Evolutionary conservation across 192 early-diverging fungal species (phyloP), one percentile per base, ranked within the genome.

Genomic region (Backusella psychrophila): DNA sequence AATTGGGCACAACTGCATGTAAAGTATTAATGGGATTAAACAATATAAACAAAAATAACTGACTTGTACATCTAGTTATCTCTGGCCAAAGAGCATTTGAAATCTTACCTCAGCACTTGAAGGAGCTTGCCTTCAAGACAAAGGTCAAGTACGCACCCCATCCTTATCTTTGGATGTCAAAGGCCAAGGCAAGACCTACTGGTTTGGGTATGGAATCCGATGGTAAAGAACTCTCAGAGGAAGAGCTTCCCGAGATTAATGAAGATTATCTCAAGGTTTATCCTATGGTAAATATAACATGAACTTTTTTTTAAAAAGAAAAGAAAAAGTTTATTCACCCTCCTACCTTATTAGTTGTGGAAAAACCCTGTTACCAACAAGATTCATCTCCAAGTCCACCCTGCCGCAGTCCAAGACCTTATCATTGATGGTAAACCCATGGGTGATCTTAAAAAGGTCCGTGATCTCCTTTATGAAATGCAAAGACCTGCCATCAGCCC

Each of bases 1-100:
- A 81, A 56, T 69, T 81, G 36, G 80, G 80, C 9, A 81, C 80
- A 39, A 81, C 80, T 44, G 80, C 80, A 29, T 81, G 80, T 81
- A 81, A 49, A 71, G 73, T 81, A 31, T 23, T 35, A 34, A 67
- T 19, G 2, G 23, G 34, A 34, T 34, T 34, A 67, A 35, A 67
- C 36, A 68, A 35, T 8, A 14, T 0, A 19, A 19, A 38, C 11
- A 66, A 39, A 19, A 2, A n/a, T 69, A 6, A 12, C 35, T 35
- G 15, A 49, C 46, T 35, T 42, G 14, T 39, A 6, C 21, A 34
- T 66, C 2, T 67, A 81, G 80, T 81, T 66, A 78, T 81, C 34
- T 81, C 80, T 75, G 80, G 80, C 4, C 76, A 77, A 59, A 68
- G 39, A 44, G 80, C 80, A 29, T 81, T 81, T 75, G 80, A 81